Evolutionary conservation across 495 filamentous ascomycete genomes (phyloP), one percentile per base, ranked within the genome.

Genomic region (Cetradonia linearis): DNA sequence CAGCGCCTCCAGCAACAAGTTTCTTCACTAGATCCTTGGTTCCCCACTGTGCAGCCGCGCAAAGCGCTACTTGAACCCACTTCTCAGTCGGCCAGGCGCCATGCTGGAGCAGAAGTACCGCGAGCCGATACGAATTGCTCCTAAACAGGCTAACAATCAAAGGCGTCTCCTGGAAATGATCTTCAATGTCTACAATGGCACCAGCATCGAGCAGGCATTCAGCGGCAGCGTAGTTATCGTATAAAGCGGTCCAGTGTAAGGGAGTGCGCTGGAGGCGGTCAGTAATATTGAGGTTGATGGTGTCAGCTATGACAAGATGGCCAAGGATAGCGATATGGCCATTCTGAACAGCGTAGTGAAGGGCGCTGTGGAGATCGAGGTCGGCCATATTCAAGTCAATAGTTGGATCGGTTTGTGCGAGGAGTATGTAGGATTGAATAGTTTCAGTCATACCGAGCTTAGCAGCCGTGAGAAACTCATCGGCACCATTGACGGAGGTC

Each of bases 201-300:
- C 66, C 56, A 1, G 62, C 56, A 25, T 67, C 64, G 33, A 71
- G 61, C 25, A 72, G 47, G 34, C 62, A 68, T 62, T 71, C 62
- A n/a, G 63, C 61, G 10, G 66, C 65, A 16, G 65, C 62, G 34
- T 54, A 63, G 13, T 62, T 58, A 42, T 65, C 67, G 42, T 63
- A 16, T 3, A 58, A 25, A 31, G 46, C 42, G 23, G 42, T 38
- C 61, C 61, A 63, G 20, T 63, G 61, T 31, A 59, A 27, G 4
- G 61, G 42, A 3, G 68, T 68, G 9, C 66, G 60, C 31, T 63
- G 63, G 5, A 60, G 54, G 18, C 62, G 59, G 46, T 70, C 68
- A 20, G 57, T 55, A 31, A 56, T 60, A 36, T 68, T 63, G 59
- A 71, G 63, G 56, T 71, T 54, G 30, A 70, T 67, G n/a, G 28